These are phyloP conservation scores for Plasmodium reichenowi DNA, from an alignment of 169 alveolate genomes.

Conservation along the genomic window DNA sequence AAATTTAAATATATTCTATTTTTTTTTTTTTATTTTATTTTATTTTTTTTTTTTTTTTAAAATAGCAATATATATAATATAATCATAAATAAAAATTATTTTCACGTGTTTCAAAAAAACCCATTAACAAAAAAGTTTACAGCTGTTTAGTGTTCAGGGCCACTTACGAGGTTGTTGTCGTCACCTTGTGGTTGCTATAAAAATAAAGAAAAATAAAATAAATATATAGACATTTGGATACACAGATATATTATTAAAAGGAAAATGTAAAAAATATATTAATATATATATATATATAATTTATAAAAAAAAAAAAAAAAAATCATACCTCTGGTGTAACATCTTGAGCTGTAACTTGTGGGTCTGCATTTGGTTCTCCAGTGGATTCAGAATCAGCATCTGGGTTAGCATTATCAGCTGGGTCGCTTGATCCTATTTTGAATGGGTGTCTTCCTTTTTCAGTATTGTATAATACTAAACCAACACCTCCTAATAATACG, in stretches of 20 bases:
- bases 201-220: no score
- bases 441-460: constrained; percentile 55
- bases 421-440: background rate
- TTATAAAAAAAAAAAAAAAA: background rate
- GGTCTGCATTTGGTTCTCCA: background rate
- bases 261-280: no score
- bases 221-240: no score
- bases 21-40: no score
- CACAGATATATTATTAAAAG: no score
- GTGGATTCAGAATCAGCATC: no score
- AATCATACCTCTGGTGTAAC: background rate
- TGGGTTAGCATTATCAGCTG: background rate
- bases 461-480: constrained; percentile 50
- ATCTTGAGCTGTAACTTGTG: background rate
- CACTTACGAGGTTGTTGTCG: background rate
- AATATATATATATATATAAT: no score
- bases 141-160: background rate
- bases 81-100: background rate
- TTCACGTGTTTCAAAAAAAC: background rate
- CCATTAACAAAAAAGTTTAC: constrained; percentile 9
- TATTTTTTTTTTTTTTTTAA: no score
- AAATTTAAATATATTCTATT: no score
- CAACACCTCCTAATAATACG: constrained; percentile 35
- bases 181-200: no score
- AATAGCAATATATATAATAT: background rate